phyloP scores from a whole-genome alignment of 441 rosid species.

The Erysimum pusillum region DNA sequence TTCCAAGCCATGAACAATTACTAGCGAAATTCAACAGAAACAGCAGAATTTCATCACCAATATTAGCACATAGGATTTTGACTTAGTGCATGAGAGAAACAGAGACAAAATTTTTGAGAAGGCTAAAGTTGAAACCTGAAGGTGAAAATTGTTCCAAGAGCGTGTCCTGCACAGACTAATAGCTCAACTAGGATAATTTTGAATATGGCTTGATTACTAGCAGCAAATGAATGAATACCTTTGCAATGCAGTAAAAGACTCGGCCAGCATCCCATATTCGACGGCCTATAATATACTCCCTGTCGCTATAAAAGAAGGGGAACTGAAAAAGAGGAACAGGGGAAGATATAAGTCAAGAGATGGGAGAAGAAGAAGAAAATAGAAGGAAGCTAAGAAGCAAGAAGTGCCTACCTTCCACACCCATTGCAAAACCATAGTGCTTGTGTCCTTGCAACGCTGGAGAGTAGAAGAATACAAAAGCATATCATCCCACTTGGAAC shows the following conservation, averaged over 20 bases:
- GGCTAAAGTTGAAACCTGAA: no score
- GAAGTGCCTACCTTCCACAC: constrained; percentile 74
- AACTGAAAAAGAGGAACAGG: constrained; percentile 60
- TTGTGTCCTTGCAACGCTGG: constrained; percentile 76
- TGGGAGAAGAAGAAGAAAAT: constrained; percentile 14
- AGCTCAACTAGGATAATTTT: neutral
- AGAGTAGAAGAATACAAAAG: constrained; percentile 63
- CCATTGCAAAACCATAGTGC: constrained; percentile 89
- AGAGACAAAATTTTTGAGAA: no score
- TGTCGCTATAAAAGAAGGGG: constrained; percentile 94
- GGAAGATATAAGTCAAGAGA: neutral
- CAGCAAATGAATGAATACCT: constrained; percentile 57
- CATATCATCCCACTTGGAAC: constrained; percentile 91
- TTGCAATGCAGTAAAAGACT: constrained; percentile 80
- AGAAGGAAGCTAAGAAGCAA: neutral
- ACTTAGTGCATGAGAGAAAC: no score
- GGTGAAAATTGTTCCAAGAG: no score
- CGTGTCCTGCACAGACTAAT: no score
- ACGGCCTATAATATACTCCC: constrained; percentile 90
- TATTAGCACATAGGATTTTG: no score
- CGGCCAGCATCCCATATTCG: constrained; percentile 92
- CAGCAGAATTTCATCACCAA: no score
- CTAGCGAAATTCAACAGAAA: no score
- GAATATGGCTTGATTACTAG: neutral
- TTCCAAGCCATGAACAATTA: no score